Evolutionary conservation across 768 basidiomycete genomes (phyloP).

Genomic region (Porpolomopsis calyptriformis): DNA sequence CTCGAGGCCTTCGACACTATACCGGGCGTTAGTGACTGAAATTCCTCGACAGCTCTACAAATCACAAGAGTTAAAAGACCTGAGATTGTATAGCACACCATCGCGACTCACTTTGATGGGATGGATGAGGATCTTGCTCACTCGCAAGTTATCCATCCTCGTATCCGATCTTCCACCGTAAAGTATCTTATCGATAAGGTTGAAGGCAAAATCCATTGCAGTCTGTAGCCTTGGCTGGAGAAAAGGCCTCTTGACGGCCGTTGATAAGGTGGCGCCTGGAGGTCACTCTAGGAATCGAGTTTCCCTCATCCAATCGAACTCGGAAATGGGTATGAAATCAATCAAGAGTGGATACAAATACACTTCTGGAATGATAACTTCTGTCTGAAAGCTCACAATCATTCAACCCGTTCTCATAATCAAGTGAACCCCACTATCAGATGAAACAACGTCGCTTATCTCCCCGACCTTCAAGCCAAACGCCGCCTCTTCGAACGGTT

Average conservation of each 20-base stretch:
- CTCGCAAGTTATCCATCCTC: slow-evolving; percentile 21
- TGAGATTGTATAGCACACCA: background rate
- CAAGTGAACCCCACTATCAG: slow-evolving; percentile 93
- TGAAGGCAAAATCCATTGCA: too few species aligned
- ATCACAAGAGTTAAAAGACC: background rate
- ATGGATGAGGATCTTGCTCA: slow-evolving; percentile 52
- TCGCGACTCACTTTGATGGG: slow-evolving; percentile 49
- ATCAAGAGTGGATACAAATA: background rate
- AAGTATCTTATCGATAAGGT: background rate
- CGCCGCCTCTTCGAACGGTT: slow-evolving; percentile 87
- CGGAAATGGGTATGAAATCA: too few species aligned
- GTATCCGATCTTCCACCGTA: background rate
- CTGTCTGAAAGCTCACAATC: background rate
- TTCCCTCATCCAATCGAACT: too few species aligned
- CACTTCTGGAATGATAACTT: background rate
- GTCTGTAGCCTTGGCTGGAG: too few species aligned
- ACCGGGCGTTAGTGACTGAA: slow-evolving; percentile 44
- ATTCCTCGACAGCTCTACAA: slow-evolving; percentile 62
- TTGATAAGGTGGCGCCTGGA: too few species aligned
- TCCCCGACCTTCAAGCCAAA: slow-evolving; percentile 61
- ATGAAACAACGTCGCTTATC: slow-evolving; percentile 73
- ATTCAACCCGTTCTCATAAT: slow-evolving; percentile 74
- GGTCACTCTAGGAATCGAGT: too few species aligned
- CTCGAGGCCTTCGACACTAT: slow-evolving; percentile 56
- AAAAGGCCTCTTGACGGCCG: too few species aligned